These are phyloP conservation scores for Kalaharituber pfeilii DNA, from an alignment of 2,329 filamentous ascomycete genomes.

Conservation along the genomic window DNA sequence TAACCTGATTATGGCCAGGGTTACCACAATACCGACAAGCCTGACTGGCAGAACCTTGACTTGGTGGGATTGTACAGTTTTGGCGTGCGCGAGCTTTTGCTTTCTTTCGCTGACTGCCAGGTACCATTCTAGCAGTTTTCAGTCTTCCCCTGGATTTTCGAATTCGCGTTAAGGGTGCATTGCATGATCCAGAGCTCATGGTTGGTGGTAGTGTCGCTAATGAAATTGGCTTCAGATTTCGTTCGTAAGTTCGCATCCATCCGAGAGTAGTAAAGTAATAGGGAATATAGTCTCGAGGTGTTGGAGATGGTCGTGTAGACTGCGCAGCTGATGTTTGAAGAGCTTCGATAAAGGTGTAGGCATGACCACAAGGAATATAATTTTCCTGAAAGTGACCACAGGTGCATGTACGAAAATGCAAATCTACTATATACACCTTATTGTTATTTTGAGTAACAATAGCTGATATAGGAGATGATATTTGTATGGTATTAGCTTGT, in stretches of 20 bases:
- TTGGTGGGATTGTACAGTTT: too few relatives aligned
- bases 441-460: not conserved
- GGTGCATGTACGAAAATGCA: not conserved
- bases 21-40: too few relatives aligned
- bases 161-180: too few relatives aligned
- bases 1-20: too few relatives aligned
- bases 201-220: too few relatives aligned
- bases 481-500: not conserved
- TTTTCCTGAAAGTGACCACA: not conserved
- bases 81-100: too few relatives aligned
- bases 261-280: not conserved
- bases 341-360: not conserved
- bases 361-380: not conserved
- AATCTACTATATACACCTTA: not conserved
- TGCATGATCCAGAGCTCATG: too few relatives aligned
- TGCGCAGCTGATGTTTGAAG: not conserved
- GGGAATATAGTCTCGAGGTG: not conserved
- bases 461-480: not conserved
- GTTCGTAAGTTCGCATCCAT: not conserved
- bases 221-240: not conserved
- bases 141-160: too few relatives aligned
- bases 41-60: too few relatives aligned
- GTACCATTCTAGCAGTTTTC: too few relatives aligned
- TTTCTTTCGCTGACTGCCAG: too few relatives aligned
- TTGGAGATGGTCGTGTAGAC: not conserved